Base-by-base conservation (phyloP, 345 rosid genomes). In the Lenwebbia sp. region DNA sequence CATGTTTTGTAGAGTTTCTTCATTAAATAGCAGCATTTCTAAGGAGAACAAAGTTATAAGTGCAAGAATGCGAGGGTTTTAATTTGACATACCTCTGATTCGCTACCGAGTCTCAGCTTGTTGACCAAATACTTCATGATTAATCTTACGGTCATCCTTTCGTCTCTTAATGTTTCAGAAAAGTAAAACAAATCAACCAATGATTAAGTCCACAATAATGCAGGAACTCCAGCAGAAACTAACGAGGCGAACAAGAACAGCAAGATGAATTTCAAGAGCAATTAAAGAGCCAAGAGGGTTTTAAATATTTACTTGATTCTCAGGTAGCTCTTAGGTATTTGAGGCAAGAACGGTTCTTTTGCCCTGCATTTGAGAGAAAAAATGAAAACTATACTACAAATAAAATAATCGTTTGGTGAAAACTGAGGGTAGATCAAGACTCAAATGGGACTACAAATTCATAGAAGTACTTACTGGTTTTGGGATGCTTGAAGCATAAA, bases 291-390 rank as follows among this genome's bases (percentile, higher is more conserved):
- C 81, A 65, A 62, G 40, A 84, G 60, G 81, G 13, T 22, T 23
- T 53, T 5, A 70, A 65, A 44, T 83, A 83, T 84, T 90, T 92
- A 98, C 99, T 96, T 98, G 98, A 98, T 98, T 92, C 99, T 94
- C 84, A 98, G 93, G 93, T 93, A 96, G 96, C 98, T 93, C 94
- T 95, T 96, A 3, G 95, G 93, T 93, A 98, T 94, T 86, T 96
- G 99, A 81, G 98, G 99, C 93, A 98, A 90, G 88, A 93, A 93
- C 49, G 99, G 98, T 86, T 96, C 98, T 92, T 88, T 93, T 15
- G 90, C 89, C 90, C 99, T 97, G 95, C 92, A 93, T 88, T 90
- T 23, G 23, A 85, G 13, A 44, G 52, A 40, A 87, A 62, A 13
- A 54, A 74, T 33, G 82, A 70, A 65, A 49, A 33, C 85, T 85